A percentile compares a stretch with the other conserved stretches of the same genome.
These are phyloP conservation scores for Cicer pinnatifidum DNA, from an alignment of 306 rosid genomes.

Conservation along the genomic window DNA sequence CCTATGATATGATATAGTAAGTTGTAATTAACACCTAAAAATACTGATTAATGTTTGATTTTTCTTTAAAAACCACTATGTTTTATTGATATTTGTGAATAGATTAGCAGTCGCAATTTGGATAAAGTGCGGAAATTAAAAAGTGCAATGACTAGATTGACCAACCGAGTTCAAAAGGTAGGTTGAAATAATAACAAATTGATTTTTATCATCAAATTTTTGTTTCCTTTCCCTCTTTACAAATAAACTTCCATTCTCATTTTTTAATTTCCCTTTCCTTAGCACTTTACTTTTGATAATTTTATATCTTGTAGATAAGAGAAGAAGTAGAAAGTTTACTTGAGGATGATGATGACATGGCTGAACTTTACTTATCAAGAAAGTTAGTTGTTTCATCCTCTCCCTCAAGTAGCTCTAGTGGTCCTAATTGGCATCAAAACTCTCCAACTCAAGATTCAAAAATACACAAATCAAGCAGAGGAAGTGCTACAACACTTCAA, in stretches of 20 bases:
- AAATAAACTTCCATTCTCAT: too few relatives aligned
- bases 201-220: too few relatives aligned
- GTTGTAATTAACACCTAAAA: too few relatives aligned
- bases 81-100: conserved; percentile 40
- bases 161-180: conserved; percentile 88
- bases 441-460: conserved; percentile 66
- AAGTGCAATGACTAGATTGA: conserved; percentile 82
- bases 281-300: conserved; percentile 13
- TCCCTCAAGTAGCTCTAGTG: conserved; percentile 50
- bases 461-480: conserved; percentile 62
- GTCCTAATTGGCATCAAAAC: conserved; percentile 56
- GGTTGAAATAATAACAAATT: background rate
- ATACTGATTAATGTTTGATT: background rate
- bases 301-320: conserved; percentile 57
- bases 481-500: conserved; percentile 54
- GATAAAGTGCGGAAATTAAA: conserved; percentile 76
- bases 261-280: background rate
- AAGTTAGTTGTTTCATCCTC: conserved; percentile 58
- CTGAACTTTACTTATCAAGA: conserved; percentile 81
- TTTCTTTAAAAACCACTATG: conserved; percentile 14
- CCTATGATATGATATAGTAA: too few relatives aligned
- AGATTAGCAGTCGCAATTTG: conserved; percentile 86
- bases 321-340: conserved; percentile 85
- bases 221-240: too few relatives aligned
- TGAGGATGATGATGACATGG: conserved; percentile 84